Conservation (phyloP, 345 rosid species). For the Clausena lansium region DNA sequence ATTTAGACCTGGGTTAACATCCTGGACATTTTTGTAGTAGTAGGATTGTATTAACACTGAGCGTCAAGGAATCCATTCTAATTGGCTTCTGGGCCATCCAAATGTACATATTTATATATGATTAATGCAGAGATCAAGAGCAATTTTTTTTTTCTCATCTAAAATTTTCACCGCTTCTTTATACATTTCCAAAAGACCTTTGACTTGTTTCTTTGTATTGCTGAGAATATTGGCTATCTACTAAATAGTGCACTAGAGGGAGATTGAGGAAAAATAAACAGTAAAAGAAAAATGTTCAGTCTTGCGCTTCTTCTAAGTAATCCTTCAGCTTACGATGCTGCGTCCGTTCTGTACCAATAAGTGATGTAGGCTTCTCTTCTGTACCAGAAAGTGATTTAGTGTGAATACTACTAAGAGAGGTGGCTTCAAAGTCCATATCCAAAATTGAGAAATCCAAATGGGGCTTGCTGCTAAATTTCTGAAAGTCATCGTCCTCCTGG, state of each 20-base stretch:
- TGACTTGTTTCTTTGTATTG: no score
- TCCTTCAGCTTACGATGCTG: constrained; percentile 20
- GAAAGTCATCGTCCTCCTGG: constrained; percentile 5
- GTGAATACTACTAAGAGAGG: neutral
- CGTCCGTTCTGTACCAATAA: neutral
- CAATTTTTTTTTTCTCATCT: neutral
- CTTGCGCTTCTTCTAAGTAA: constrained; percentile 23
- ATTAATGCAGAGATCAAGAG: no score
- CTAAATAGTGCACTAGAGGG: no score
- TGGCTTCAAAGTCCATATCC: neutral
- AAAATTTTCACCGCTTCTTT: neutral
- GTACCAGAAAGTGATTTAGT: neutral
- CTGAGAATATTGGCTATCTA: no score
- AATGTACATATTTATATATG: neutral
- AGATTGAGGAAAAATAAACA: neutral
- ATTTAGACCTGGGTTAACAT: neutral
- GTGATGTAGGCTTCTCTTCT: neutral
- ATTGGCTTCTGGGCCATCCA: neutral
- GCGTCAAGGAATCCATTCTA: no score
- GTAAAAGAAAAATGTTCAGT: neutral
- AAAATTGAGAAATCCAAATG: constrained; percentile 12
- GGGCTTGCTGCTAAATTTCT: neutral
- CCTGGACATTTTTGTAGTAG: neutral
- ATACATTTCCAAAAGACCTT: neutral
- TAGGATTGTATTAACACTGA: neutral